phyloP scores from a whole-genome alignment of 169 alveolate genomes.

The Miamiensis avidus region DNA sequence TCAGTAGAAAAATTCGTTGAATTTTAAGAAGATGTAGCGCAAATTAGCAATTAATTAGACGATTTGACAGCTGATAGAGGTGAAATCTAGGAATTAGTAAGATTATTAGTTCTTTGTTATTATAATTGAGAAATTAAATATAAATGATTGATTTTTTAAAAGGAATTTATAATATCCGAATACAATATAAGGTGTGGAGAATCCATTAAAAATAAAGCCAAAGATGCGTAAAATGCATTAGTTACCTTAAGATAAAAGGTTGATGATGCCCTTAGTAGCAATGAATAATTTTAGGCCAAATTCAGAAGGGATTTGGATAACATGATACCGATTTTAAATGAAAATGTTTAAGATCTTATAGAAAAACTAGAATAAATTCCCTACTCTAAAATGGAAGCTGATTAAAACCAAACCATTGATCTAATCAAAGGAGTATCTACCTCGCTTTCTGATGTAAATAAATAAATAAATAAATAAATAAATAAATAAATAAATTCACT shows the following conservation, averaged over 20 bases:
- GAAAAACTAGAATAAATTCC: constrained; percentile 33
- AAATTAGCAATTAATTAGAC: constrained; percentile 49
- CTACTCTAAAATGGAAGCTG: constrained; percentile 22
- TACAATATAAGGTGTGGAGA: constrained; percentile 59
- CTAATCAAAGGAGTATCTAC: background rate
- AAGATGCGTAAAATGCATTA: constrained; percentile 30
- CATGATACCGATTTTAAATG: constrained; percentile 46
- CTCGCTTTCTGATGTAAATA: background rate
- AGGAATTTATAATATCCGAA: constrained; percentile 57
- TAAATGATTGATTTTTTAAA: no score
- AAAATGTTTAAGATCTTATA: constrained; percentile 43
- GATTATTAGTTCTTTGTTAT: no score
- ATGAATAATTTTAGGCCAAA: constrained; percentile 37
- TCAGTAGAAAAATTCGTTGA: constrained; percentile 72
- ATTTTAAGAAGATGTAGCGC: constrained; percentile 50
- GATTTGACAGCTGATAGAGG: constrained; percentile 51
- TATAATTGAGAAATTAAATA: background rate
- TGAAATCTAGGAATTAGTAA: constrained; percentile 52
- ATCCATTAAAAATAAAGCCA: constrained; percentile 51
- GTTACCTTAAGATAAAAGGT: constrained; percentile 27
- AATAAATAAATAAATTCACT: no score
- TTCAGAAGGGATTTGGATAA: constrained; percentile 46
- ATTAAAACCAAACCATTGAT: constrained; percentile 8
- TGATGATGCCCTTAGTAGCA: constrained; percentile 36
- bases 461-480: background rate